Evolutionary conservation across 2,329 filamentous ascomycete genomes (phyloP).

Genomic region (Didymella arachidicola): DNA sequence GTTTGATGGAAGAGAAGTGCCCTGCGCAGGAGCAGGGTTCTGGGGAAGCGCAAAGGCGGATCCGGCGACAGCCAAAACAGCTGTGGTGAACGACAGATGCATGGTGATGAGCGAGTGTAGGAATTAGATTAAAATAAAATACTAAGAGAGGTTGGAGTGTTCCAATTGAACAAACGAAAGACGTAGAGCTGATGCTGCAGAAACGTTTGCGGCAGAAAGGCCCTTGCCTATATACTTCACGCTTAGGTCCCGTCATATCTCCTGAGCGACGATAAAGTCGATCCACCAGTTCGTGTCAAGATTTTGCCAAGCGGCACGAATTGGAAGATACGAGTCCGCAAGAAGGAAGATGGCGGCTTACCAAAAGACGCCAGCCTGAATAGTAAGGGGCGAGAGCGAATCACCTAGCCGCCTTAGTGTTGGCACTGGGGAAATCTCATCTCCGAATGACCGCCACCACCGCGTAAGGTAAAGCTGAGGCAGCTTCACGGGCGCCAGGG

Average conservation of each 20-base stretch:
- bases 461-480: conserved; percentile 19
- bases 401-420: conserved; percentile 18
- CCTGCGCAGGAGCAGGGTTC: conserved; percentile 20
- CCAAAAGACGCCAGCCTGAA: conserved; percentile 18
- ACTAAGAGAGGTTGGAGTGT: conserved; percentile 15
- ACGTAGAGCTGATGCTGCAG: conserved; percentile 21
- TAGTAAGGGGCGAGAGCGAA: conserved; percentile 20
- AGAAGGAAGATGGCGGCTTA: conserved; percentile 19
- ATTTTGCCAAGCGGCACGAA: conserved; percentile 7
- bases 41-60: conserved; percentile 21
- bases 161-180: conserved; percentile 21
- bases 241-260: conserved; percentile 10
- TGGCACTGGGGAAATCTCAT: conserved; percentile 20
- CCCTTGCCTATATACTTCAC: conserved; percentile 14
- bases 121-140: conserved; percentile 23
- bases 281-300: conserved; percentile 21
- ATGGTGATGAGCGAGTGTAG: conserved; percentile 18
- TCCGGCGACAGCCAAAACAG: conserved; percentile 22
- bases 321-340: conserved; percentile 11
- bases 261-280: conserved; percentile 20
- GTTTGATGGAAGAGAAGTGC: conserved; percentile 13
- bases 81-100: conserved; percentile 20
- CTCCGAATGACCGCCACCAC: conserved; percentile 16
- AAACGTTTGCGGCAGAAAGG: conserved; percentile 15
- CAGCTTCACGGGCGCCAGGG: conserved; percentile 13